Conservation (phyloP, 495 filamentous ascomycete species). For the Penicillium robsamsonii region DNA sequence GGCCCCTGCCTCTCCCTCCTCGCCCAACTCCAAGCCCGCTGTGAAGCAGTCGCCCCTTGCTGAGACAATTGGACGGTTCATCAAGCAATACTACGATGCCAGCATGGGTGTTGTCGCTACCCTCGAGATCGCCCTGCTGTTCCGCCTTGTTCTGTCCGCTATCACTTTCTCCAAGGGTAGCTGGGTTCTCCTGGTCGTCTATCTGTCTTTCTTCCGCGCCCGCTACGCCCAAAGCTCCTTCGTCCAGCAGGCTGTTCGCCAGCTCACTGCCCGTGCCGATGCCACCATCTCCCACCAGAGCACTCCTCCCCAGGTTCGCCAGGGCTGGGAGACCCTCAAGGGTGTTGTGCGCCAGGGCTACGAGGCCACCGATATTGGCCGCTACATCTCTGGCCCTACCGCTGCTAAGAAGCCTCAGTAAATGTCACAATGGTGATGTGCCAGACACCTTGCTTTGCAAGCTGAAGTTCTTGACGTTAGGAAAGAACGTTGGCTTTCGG, state of each 20-base stretch:
- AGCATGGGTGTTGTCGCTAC: slow-evolving; percentile 78
- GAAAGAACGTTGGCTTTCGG: background rate
- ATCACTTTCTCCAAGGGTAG: slow-evolving; percentile 84
- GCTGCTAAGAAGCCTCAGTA: slow-evolving; percentile 60
- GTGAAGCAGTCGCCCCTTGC: slow-evolving; percentile 64
- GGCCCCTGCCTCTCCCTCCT: slow-evolving; percentile 54
- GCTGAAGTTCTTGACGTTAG: background rate
- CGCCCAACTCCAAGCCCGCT: slow-evolving; percentile 53
- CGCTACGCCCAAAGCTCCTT: slow-evolving; percentile 89
- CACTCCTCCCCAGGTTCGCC: slow-evolving; percentile 78
- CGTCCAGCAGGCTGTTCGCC: slow-evolving; percentile 74
- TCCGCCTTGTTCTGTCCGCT: slow-evolving; percentile 73
- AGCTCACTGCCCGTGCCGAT: slow-evolving; percentile 73
- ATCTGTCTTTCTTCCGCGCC: slow-evolving; percentile 89
- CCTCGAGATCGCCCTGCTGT: slow-evolving; percentile 77
- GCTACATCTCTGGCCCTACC: slow-evolving; percentile 57
- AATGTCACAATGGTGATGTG: slow-evolving; percentile 8
- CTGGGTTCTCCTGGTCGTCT: slow-evolving; percentile 81
- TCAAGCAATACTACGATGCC: slow-evolving; percentile 95
- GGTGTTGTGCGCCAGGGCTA: slow-evolving; percentile 65
- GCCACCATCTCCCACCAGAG: slow-evolving; percentile 78
- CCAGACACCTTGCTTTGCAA: slow-evolving; percentile 1
- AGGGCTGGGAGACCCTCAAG: slow-evolving; percentile 84
- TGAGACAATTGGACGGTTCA: slow-evolving; percentile 83
- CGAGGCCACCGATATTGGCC: slow-evolving; percentile 72